Evolutionary conservation across 1,284 basidiomycete species (phyloP).

Genomic region (Sporisorium exsertum): DNA sequence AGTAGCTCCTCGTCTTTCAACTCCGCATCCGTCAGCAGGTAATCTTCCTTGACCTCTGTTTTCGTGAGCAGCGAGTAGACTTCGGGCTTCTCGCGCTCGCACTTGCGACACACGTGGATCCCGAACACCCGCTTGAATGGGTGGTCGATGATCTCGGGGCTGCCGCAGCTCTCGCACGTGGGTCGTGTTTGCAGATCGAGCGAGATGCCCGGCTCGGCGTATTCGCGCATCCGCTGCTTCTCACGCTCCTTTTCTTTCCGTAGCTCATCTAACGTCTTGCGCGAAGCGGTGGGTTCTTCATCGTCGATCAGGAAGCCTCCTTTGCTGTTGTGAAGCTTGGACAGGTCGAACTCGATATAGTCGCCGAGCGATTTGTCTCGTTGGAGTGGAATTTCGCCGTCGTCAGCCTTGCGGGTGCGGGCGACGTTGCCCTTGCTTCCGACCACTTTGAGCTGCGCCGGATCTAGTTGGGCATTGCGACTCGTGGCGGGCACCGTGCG

Average conservation of each 20-base stretch:
- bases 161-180: slow-evolving; percentile 58
- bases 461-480: slow-evolving; percentile 50
- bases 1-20: slow-evolving; percentile 89
- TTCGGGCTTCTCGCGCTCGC: slow-evolving; percentile 80
- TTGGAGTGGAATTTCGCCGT: slow-evolving; percentile 53
- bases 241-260: slow-evolving; percentile 64
- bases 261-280: slow-evolving; percentile 60
- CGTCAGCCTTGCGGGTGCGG: slow-evolving; percentile 25
- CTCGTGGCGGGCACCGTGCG: slow-evolving; percentile 42
- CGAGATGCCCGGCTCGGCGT: slow-evolving; percentile 61
- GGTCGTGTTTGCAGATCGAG: slow-evolving; percentile 56
- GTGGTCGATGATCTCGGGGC: slow-evolving; percentile 60
- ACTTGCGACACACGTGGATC: slow-evolving; percentile 86
- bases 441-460: slow-evolving; percentile 31
- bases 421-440: slow-evolving; percentile 42
- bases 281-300: slow-evolving; percentile 30
- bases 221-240: slow-evolving; percentile 56
- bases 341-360: slow-evolving; percentile 69
- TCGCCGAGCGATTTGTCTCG: slow-evolving; percentile 64
- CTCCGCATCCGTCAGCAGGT: slow-evolving; percentile 91
- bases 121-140: slow-evolving; percentile 62
- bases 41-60: slow-evolving; percentile 90
- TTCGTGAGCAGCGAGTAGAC: slow-evolving; percentile 95
- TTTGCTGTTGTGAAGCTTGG: slow-evolving; percentile 65
- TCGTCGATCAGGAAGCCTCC: slow-evolving; percentile 68